Evolutionary conservation across 2,329 filamentous ascomycete species (phyloP), one percentile per base, ranked within the genome.

Genomic region (Endoconidiophora laricicola): DNA sequence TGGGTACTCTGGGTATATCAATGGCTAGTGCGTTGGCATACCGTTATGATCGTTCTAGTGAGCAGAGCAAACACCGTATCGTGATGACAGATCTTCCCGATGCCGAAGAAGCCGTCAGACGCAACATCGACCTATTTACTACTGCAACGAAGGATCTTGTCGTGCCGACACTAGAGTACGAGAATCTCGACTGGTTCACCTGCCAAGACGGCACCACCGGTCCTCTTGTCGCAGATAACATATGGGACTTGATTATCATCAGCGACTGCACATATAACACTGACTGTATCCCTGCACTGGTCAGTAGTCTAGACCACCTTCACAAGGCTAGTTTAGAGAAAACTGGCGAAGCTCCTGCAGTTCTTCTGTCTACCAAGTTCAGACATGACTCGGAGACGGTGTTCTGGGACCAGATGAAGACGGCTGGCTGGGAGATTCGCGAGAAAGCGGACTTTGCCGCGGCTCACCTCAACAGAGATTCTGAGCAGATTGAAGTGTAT

Each of bases 241-340:
- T 59, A 2, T 78, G 73, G 73, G 69, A 77, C 52, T 60, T 77
- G 4, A 57, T 76, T 44, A 64, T 76, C 48, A 62, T 78, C 20
- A 76, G 73, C 58, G 75, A 79, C 59, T 77, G 75, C 65, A 78
- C 74, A 0, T 78, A 78, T 64, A 78, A 78, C 54, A 69, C 68
- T 48, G 74, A 78, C 58, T 70, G 68, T 54, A 61, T 78, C 23
- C 68, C 71, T 1, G 66, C 71, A 2, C 64, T 79, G 20, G 69
- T 77, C 3, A 66, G 66, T 47, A 77, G 74, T 1, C 60, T 78
- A 36, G 69, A 68, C 1, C 66, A 69, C 2, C 58, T 78, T 9
- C 71, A 75, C 54, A 49, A 67, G 20, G 29, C 37, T 12, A 33
- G 53, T 38, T 53, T 54, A 2, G 58, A 59, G n/a, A 20, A 39